These are phyloP conservation scores for Nephelium lappaceum DNA, from an alignment of 345 rosid genomes.

Conservation along the genomic window DNA sequence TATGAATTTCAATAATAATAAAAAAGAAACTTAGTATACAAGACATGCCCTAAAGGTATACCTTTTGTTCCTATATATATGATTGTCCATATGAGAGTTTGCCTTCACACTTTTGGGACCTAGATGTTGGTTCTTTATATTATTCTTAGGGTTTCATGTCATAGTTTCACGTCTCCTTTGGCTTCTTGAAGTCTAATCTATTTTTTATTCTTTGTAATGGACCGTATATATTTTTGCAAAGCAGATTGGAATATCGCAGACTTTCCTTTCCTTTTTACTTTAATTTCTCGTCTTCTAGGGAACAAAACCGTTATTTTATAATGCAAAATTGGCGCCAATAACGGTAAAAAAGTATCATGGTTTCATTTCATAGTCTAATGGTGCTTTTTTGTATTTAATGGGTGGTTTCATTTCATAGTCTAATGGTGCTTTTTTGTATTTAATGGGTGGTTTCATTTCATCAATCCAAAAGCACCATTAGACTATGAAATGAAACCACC, in stretches of 20 bases:
- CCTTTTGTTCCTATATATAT: neutral
- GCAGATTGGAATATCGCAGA: slow-evolving; percentile 15
- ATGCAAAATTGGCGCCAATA: slow-evolving; percentile 9
- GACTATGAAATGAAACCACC: no score
- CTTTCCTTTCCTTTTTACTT: neutral
- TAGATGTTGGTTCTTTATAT: neutral
- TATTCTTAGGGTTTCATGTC: slow-evolving; percentile 16
- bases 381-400: neutral
- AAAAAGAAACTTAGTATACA: slow-evolving; percentile 1
- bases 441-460: no score
- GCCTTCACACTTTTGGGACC: slow-evolving; percentile 22
- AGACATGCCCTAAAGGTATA: neutral
- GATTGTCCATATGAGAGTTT: neutral
- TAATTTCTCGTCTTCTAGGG: slow-evolving; percentile 15
- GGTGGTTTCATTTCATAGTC: no score
- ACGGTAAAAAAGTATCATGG: neutral
- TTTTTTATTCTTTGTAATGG: neutral
- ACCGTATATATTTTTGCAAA: slow-evolving; percentile 2
- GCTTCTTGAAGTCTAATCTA: neutral
- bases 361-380: neutral
- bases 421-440: no score
- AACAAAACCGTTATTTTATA: neutral
- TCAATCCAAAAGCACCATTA: no score
- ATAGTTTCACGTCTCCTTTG: neutral
- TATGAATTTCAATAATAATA: neutral